Base-by-base conservation (phyloP, 2,329 filamentous ascomycete genomes). In the Exophiala sp. region DNA sequence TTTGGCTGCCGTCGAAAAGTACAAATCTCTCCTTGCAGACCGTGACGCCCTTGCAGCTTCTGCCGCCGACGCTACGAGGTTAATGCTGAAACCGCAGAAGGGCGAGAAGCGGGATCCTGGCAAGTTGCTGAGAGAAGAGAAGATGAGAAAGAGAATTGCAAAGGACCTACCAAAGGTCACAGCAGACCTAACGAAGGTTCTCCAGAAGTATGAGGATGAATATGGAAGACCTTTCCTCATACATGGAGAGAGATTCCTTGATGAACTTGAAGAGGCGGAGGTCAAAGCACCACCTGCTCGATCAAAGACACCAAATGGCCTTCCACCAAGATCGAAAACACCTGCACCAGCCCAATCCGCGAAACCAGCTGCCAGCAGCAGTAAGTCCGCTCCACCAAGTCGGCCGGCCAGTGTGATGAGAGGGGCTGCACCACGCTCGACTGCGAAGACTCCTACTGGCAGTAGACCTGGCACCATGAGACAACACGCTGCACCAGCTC, bases 141-240 rank as follows among this genome's bases (percentile, higher is more conserved):
- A 97, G 80, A 95, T 96, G 89, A 85, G 94, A 56, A 99, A 99
- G 81, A 83, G 91, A 54, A 96, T 99, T 58, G 82, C 91, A 21
- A 99, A 97, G 71, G 94, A 99, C 67, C 77, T 99, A 29, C 94
- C 94, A 52, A 97, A 95, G 75, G 80, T 99, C 40, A 86, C 92
- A 54, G 81, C 80, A 0, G 91, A 97, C n/a, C 75, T 99, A 54
- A 82, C 83, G 61, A 92, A 86, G 69, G 79, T 82, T n/a, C 79
- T 99, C 24, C 88, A 92, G 68, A 75, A 80, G 42, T 99, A 90
- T 85, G 94, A 99, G 69, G 87, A 95, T 49, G 94, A 97, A 67
- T 96, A 92, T 69, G 92, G 91, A 2, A 84, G 91, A 9, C 89
- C 91, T 3, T 99, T 99, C 77, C 77, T 95, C 42, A 91, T 99